Evolutionary conservation across 164 flowering plant genomes (phyloP), one percentile per base, ranked within the genome.

Genomic region (Chimonanthus praecox): DNA sequence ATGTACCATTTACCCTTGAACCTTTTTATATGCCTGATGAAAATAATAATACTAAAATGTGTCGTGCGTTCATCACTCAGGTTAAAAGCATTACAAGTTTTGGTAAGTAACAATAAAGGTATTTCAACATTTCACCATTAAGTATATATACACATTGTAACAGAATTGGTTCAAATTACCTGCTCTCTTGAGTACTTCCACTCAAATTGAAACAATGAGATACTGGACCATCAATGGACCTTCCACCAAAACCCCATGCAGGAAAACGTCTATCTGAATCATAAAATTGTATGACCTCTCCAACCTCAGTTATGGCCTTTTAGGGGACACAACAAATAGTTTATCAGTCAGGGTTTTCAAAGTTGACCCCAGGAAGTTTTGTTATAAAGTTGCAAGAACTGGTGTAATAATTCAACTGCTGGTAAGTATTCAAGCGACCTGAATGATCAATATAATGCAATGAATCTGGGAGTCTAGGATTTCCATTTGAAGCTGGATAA

Each of bases 201-300:
- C 81, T 89, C 86, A 92, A 84, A 83, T 87, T 90, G 77, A 93
- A 95, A 78, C 97, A 92, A 78, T 95, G 99, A 69, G 98, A 93
- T 16, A 93, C 79, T 2, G 75, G 68, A 47, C 91, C 89, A 77
- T 82, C 77, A 44, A 11, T 48, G 63, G 78, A 68, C 77, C 83
- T 84, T 80, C 90, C 99, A 21, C 99, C 99, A 80, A 95, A 95
- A 58, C 99, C 99, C 98, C 98, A 95, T 43, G 97, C 91, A 76
- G 92, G 88, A 71, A 90, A 95, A 3, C 75, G 84, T 77, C 76
- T 85, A 58, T 95, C 98, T 68, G 90, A 81, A 84, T 95, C 97
- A 75, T 95, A 95, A 72, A 95, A 92, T 71, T 95, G 97, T 69
- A 95, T 80, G 58, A 88, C 89, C 71, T 84, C 89, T 51, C 91